Base-by-base conservation (phyloP, 495 filamentous ascomycete species). In the Talaromyces liani region DNA sequence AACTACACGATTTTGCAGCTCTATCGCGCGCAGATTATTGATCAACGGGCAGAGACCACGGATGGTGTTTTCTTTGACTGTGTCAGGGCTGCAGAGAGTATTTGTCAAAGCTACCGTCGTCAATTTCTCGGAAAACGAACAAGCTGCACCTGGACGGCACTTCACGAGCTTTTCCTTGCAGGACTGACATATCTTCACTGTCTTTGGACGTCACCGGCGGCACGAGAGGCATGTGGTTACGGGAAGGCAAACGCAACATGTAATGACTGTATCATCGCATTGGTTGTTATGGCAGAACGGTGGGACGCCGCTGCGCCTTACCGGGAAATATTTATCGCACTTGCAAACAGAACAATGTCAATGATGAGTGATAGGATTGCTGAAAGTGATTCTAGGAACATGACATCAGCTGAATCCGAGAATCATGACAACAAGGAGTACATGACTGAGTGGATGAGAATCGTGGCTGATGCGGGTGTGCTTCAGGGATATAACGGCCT, bases 171-270 rank as follows among this genome's bases (percentile, higher is more conserved):
- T 10, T 67, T 69, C 58, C 65, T 69, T 16, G 67, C 60, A 5
- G 67, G 67, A 24, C 56, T 69, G 60, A 69, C 65, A n/a, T 67
- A 61, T 33, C 60, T 65, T 12, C 56, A 69, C 39, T 69, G 67
- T 49, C 61, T 69, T 7, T 69, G 67, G 67, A 36, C 24, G 16
- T 66, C 51, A 4, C 51, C 64, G 6, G 49, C 7, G 7, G 41
- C 39, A 2, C 45, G 63, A 4, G 10, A 57, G 14, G 22, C 20
- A 10, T 29, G 27, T 34, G 53, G 57, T 5, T 61, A 61, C 3
- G 22, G 33, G 18, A 14, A 58, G 16, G 61, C 63, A 33, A 61
- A 22, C 47, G 60, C 49, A 8, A 68, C 67, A 7, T 69, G 65
- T 55, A 67, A 24, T 24, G 67, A 59, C 36, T 67, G 65, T 29